A percentile compares a stretch with the other conserved stretches of the same genome.
phyloP scores from a whole-genome alignment of 163 green algal species.

The Prototheca wickerhamii region DNA sequence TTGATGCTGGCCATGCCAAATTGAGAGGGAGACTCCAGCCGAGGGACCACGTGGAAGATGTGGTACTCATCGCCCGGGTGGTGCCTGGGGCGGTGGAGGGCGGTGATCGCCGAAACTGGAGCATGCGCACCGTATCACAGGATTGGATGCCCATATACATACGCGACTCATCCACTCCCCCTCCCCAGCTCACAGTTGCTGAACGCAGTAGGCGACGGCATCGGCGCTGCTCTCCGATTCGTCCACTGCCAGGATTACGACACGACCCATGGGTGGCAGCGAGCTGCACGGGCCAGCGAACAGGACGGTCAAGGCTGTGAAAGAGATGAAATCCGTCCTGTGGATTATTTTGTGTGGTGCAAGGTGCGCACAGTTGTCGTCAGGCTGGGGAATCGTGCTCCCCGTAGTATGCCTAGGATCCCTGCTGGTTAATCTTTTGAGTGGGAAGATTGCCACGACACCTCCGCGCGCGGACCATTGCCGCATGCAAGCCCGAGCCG shows the following conservation, averaged over 20 bases:
- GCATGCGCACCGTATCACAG: not conserved
- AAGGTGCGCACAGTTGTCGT: no score
- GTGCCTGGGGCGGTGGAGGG: not conserved
- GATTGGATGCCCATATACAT: not conserved
- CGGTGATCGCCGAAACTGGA: not conserved
- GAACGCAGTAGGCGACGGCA: not conserved
- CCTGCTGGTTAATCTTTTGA: no score
- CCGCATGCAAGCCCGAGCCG: no score
- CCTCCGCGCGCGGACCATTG: no score
- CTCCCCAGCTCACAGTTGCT: not conserved
- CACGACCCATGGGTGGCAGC: not conserved
- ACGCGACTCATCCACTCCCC: not conserved
- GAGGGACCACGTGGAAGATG: slow-evolving; percentile 42
- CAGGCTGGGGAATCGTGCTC: no score
- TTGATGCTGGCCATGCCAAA: slow-evolving; percentile 40
- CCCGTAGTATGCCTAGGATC: no score
- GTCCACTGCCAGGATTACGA: not conserved
- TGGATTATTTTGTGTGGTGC: no score
- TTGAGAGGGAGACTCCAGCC: slow-evolving; percentile 17
- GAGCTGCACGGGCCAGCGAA: not conserved
- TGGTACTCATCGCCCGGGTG: slow-evolving; percentile 1
- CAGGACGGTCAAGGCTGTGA: not conserved
- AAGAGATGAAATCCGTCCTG: not conserved
- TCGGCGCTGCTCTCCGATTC: not conserved
- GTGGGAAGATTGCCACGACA: no score